Conservation (phyloP, 129 eudicot species). For the Gnaphalium uliginosum region DNA sequence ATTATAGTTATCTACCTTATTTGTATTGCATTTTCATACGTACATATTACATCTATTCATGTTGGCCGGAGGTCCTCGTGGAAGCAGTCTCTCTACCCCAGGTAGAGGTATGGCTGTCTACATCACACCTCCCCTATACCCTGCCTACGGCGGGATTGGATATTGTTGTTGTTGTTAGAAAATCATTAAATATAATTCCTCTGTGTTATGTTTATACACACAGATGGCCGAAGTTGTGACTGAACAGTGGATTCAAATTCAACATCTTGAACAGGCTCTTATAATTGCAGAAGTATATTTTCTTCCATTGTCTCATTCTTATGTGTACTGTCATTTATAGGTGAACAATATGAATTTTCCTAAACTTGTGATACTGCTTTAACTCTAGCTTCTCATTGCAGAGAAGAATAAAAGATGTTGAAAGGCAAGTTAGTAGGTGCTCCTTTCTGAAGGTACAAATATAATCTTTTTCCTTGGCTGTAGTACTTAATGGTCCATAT, state of each 20-base stretch:
- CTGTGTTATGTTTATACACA: constrained; percentile 15
- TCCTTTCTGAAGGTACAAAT: constrained; percentile 58
- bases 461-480: not conserved
- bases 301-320: not conserved
- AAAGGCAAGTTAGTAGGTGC: constrained; percentile 50
- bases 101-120: no score
- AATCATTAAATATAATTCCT: not conserved
- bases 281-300: constrained; percentile 61
- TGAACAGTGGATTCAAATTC: constrained; percentile 91
- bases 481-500: not conserved
- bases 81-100: no score
- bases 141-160: no score
- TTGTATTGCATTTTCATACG: no score
- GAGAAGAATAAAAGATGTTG: constrained; percentile 39
- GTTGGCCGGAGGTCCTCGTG: no score
- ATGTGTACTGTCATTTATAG: not conserved
- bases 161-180: not conserved
- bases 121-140: no score
- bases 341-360: not conserved
- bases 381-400: constrained; percentile 28
- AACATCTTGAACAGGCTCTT: constrained; percentile 91
- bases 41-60: no score
- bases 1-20: no score
- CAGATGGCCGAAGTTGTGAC: constrained; percentile 72
- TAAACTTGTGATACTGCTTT: constrained; percentile 17